phyloP scores from a whole-genome alignment of 768 basidiomycete species.

The Leccinum truebloodii region DNA sequence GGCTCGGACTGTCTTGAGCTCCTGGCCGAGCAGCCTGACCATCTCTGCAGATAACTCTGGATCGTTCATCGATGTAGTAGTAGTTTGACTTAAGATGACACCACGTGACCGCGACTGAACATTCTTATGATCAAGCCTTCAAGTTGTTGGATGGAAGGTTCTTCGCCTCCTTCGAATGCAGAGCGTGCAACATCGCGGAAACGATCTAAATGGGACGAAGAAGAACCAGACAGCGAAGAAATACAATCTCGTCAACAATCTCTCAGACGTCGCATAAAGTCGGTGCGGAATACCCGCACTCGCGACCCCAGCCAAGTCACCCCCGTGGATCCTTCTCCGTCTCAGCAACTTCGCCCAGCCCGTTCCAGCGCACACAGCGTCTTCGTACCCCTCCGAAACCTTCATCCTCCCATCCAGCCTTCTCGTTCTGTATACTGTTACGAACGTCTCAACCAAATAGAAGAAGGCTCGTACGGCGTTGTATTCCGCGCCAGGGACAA shows the following conservation, averaged over 20 bases:
- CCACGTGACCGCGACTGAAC: neutral
- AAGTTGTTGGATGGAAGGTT: conserved; percentile 4
- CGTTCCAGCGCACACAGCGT: conserved; percentile 49
- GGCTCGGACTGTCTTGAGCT: conserved; percentile 25
- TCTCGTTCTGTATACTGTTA: conserved; percentile 95
- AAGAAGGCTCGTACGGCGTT: conserved; percentile 97
- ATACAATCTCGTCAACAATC: conserved; percentile 37
- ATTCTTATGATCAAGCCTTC: neutral
- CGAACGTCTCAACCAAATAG: conserved; percentile 94
- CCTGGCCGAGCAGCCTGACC: conserved; percentile 27
- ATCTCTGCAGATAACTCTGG: conserved; percentile 27
- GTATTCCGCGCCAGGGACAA: conserved; percentile 97
- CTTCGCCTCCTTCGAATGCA: conserved; percentile 29
- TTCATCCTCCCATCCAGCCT: conserved; percentile 77
- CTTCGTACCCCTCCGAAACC: conserved; percentile 73
- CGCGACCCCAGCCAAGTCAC: conserved; percentile 19
- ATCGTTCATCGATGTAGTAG: conserved; percentile 22
- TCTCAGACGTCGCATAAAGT: conserved; percentile 58
- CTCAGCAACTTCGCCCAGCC: conserved; percentile 14
- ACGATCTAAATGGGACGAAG: conserved; percentile 72
- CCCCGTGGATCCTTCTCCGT: conserved; percentile 18
- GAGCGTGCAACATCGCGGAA: conserved; percentile 50
- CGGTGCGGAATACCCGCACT: conserved; percentile 23
- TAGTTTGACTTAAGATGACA: neutral
- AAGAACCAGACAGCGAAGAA: conserved; percentile 47